Percentiles rank a stretch among this genome's conserved stretches.
phyloP scores from a whole-genome alignment of 1,139 yeast species.

The Yamadazyma trypodendri region DNA sequence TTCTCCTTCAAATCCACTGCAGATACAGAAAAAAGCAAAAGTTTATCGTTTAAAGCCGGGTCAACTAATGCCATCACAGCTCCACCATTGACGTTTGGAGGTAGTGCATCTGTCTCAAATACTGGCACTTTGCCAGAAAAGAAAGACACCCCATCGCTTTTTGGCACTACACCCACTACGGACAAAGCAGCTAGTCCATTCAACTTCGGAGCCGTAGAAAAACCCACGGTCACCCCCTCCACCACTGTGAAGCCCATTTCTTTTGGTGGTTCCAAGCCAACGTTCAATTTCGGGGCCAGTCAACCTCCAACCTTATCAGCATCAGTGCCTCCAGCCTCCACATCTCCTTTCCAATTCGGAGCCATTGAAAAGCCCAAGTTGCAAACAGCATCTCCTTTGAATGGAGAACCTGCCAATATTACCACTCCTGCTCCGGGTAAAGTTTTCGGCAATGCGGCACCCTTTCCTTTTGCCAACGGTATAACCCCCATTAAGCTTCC shows the following conservation, averaged over 20 bases:
- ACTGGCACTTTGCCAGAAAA: not conserved
- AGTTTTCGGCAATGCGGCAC: not conserved
- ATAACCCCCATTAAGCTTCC: slow-evolving; percentile 14
- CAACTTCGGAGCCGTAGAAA: slow-evolving; percentile 12
- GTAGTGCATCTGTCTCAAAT: not conserved
- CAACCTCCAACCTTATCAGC: slow-evolving; percentile 9
- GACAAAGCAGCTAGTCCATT: slow-evolving; percentile 4
- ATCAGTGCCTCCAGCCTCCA: slow-evolving; percentile 3
- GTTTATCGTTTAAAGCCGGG: no score
- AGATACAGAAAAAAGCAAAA: no score
- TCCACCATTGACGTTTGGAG: slow-evolving; percentile 12
- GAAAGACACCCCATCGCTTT: not conserved
- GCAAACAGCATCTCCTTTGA: slow-evolving; percentile 1
- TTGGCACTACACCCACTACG: not conserved
- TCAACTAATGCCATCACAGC: not conserved
- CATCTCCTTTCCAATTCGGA: slow-evolving; percentile 10
- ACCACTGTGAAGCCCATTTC: no score
- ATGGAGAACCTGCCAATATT: not conserved
- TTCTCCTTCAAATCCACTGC: slow-evolving; percentile 7
- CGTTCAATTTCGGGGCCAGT: slow-evolving; percentile 12
- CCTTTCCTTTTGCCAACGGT: slow-evolving; percentile 14
- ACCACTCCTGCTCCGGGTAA: slow-evolving; percentile 1
- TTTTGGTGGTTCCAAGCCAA: slow-evolving; percentile 13
- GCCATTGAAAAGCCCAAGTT: slow-evolving; percentile 6
- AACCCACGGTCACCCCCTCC: slow-evolving; percentile 10